Base-by-base conservation (phyloP, 768 basidiomycete species). In the Guyanaporus albipodus region DNA sequence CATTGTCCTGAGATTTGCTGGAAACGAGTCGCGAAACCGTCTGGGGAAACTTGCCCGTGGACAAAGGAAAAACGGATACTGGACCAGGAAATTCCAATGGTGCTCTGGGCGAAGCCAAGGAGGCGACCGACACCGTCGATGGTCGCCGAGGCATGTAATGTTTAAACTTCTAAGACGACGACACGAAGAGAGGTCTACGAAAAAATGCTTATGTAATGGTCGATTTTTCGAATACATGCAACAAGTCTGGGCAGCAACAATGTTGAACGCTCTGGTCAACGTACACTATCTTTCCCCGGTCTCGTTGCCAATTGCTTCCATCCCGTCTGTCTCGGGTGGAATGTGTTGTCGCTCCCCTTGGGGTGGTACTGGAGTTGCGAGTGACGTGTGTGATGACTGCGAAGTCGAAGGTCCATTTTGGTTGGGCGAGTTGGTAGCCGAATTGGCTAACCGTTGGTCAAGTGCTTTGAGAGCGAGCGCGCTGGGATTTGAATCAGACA, bases 401-500 rank as follows among this genome's bases (percentile, higher is more conserved):
- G 63, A 49, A 27, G 60, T 53, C 17, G 67, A 53, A 21, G 55
- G 51, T 46, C 61, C 67, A 36, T 60, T 64, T 47, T 66, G 64
- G 22, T 45, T 59, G 34, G 70, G 57, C 2, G 67, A 53, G 41
- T 42, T 59, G 27, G 64, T 48, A 42, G 63, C 53, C 41, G 78
- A 75, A 50, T 77, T 83, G 24, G 94, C 91, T 42, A 98, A 67
- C 24, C 93, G 80, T 59, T 96, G 93, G 58, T 99, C 96, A 28
- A 99, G 78, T 4, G 96, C 96, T 67, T 97, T 96, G 59, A 99
- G 72, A 24, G 96, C 96, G 74, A 99, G 81, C 1, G 94, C 92
- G 56, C 95, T 96, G 60, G 21, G 49, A 44, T 44, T 6, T 19
- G 42, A n/a, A 44, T 53, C 21, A 60, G 47, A 48, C 6, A 33